Evolutionary conservation across 306 rosid species (phyloP), one percentile per base, ranked within the genome.

Genomic region (Inga oerstediana): DNA sequence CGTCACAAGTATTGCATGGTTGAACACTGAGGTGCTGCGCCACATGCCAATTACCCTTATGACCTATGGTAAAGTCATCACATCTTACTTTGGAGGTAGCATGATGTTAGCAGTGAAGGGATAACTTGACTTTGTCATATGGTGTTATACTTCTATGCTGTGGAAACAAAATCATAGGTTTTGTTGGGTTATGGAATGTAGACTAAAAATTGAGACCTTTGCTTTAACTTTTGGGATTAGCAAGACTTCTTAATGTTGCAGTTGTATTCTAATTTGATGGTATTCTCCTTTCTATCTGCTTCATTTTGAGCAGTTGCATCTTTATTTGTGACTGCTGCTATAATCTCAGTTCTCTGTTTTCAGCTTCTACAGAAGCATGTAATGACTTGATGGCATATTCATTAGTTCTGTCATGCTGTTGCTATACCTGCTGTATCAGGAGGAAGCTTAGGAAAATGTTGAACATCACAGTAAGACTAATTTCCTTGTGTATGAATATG

Each of bases 301-400:
- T 69, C 56, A 41, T 72, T 64, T 67, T 80, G 37, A 71, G 72
- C n/a, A 51, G 72, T 77, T 44, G n/a, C 10, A 14, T 77, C 79
- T 75, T 77, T 27, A 43, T 79, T 49, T 71, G 72, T 62, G 59
- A 61, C 78, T 76, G 19, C 16, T 32, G 62, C 69, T 75, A 78
- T 54, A 74, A 81, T 81, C 66, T 81, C 35, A 7, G 54, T 74
- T 76, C 51, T 65, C 71, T 80, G 24, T 83, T 81, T 84, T 71
- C 94, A 93, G 97, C 99, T 81, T 83, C 97, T 7, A 91, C 82
- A 49, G 98, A 96, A 82, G 97, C 97, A 65, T 97, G 97, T 78
- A 97, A 94, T 66, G 98, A 97, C 45, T 85, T 94, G 91, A 92
- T 97, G 98, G 99, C 97, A 30, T 97, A 97, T 91, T 89, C 99